Conservation (phyloP, 2,329 filamentous ascomycete genomes). For the Seiridium cupressi region DNA sequence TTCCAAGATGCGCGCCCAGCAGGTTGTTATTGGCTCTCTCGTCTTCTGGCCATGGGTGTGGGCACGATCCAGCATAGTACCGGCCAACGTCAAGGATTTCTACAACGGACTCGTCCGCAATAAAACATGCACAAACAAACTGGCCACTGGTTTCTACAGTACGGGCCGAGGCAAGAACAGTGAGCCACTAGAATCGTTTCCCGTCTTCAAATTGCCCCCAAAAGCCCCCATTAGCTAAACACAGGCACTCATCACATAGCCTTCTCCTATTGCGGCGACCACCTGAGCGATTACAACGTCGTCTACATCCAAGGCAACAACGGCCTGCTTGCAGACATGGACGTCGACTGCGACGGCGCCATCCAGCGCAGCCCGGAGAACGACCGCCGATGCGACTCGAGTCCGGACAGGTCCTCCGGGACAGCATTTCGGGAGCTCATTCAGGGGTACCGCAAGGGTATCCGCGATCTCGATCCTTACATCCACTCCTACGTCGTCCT, state of each 20-base stretch:
- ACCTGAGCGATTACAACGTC: conserved; percentile 27
- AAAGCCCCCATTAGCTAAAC: not conserved
- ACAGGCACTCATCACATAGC: conserved; percentile 6
- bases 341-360: conserved; percentile 47
- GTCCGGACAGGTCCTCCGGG: conserved; percentile 29
- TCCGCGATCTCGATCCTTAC: conserved; percentile 46
- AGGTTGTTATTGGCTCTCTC: not conserved
- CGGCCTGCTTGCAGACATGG: conserved; percentile 49
- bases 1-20: not conserved
- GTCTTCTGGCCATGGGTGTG: not conserved
- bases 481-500: conserved; percentile 54
- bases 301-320: conserved; percentile 43
- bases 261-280: conserved; percentile 43
- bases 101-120: conserved; percentile 28
- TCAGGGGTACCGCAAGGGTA: conserved; percentile 29
- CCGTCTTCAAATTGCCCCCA: not conserved
- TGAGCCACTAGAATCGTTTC: not conserved
- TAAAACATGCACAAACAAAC: conserved; percentile 26
- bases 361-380: not conserved
- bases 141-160: conserved; percentile 31
- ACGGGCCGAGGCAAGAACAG: not conserved
- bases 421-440: conserved; percentile 43
- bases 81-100: conserved; percentile 24
- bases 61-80: conserved; percentile 9
- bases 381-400: not conserved